phyloP scores from a whole-genome alignment of 2,329 filamentous ascomycete genomes.

The Diatrype stigma region DNA sequence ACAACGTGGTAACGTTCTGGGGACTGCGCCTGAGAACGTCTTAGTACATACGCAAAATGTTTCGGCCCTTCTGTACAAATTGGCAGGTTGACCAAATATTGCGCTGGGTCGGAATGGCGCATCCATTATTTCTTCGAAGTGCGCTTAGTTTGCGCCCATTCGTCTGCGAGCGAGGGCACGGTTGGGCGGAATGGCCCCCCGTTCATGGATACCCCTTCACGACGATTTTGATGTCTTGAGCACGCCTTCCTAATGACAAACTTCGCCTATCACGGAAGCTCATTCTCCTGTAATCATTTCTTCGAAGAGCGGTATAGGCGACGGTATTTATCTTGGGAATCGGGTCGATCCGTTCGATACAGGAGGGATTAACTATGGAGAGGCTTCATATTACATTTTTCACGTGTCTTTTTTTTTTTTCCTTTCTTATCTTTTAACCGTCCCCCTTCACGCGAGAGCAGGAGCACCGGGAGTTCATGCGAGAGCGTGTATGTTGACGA shows the following conservation, averaged over 20 bases:
- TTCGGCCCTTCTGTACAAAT: not conserved
- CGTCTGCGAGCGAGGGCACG: not conserved
- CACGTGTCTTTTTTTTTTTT: not conserved
- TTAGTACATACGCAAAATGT: not conserved
- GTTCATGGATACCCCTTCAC: not conserved
- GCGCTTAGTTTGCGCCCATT: no score
- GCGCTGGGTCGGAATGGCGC: not conserved
- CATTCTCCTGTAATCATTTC: not conserved
- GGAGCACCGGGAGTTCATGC: not conserved
- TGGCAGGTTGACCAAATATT: not conserved
- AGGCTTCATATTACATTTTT: not conserved
- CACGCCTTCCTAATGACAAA: not conserved
- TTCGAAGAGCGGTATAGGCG: not conserved
- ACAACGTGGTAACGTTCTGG: not conserved
- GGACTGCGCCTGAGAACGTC: not conserved
- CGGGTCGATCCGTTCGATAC: not conserved
- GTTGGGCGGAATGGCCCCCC: not conserved
- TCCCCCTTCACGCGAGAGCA: not conserved
- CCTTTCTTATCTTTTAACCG: not conserved
- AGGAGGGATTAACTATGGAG: not conserved
- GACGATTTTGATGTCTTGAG: not conserved
- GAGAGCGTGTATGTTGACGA: not conserved
- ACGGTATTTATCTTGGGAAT: not conserved
- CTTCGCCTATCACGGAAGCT: not conserved
- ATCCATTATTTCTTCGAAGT: no score